A percentile compares a stretch with the other conserved stretches of the same genome.
These are phyloP conservation scores for Glaciozyma antarctica DNA, from an alignment of 768 basidiomycete genomes.

Conservation along the genomic window DNA sequence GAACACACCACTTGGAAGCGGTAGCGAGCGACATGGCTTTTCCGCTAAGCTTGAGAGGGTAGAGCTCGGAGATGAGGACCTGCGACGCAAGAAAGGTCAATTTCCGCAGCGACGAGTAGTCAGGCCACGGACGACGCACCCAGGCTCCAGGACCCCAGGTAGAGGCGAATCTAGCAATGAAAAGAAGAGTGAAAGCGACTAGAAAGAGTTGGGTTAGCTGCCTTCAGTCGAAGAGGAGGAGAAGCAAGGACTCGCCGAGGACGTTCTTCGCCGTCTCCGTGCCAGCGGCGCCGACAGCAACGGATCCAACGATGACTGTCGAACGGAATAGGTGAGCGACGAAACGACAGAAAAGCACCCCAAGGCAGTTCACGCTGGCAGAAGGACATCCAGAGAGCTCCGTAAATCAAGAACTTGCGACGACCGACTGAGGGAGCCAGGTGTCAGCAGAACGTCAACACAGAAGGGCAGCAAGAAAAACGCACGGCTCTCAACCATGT, in stretches of 20 bases:
- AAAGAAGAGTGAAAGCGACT: slow-evolving; percentile 22
- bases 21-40: slow-evolving; percentile 2
- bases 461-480: too few relatives aligned
- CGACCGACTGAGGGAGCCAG: slow-evolving; percentile 3
- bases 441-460: too few relatives aligned
- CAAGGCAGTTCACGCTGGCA: background rate
- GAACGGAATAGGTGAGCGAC: too few relatives aligned
- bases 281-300: background rate
- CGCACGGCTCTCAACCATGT: slow-evolving; percentile 8
- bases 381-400: background rate
- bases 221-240: too few relatives aligned
- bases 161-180: slow-evolving; percentile 13
- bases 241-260: too few relatives aligned
- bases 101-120: too few relatives aligned
- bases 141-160: slow-evolving; percentile 7
- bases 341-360: too few relatives aligned
- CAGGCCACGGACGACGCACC: background rate
- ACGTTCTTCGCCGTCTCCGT: too few relatives aligned
- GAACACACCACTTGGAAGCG: background rate
- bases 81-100: too few relatives aligned
- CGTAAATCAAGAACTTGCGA: slow-evolving; percentile 20
- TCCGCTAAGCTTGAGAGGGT: background rate
- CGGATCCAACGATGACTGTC: background rate
- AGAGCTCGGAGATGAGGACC: slow-evolving; percentile 6
- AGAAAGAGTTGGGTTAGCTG: too few relatives aligned